A percentile compares a stretch with the other conserved stretches of the same genome.
These are phyloP conservation scores for Peronospora belbahrii DNA, from an alignment of 352 stramenopile genomes.

Conservation along the genomic window DNA sequence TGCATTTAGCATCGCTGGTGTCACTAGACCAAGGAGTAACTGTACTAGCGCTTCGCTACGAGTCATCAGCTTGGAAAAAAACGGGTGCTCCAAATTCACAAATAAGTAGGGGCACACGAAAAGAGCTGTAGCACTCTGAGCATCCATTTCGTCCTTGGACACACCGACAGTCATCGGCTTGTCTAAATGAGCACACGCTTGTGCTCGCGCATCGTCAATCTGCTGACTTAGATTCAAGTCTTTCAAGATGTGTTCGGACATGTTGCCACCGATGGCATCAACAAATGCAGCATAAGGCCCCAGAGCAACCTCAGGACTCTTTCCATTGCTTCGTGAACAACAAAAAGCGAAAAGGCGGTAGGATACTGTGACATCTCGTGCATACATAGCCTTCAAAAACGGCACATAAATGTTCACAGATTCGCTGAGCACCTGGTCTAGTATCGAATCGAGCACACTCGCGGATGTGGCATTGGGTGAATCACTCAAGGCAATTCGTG, in stretches of 20 bases:
- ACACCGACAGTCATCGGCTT: conserved; percentile 17
- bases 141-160: conserved; percentile 53
- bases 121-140: conserved; percentile 49
- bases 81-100: conserved; percentile 51
- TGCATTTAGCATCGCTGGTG: conserved; percentile 45
- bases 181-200: conserved; percentile 51
- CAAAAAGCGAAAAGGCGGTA: conserved; percentile 74
- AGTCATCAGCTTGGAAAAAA: conserved; percentile 47
- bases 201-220: conserved; percentile 63
- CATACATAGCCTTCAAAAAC: conserved; percentile 76
- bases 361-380: conserved; percentile 60
- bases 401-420: conserved; percentile 60
- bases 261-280: conserved; percentile 38
- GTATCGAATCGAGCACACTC: conserved; percentile 67
- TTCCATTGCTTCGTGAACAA: conserved; percentile 43
- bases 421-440: conserved; percentile 75
- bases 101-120: conserved; percentile 67
- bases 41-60: conserved; percentile 65
- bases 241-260: conserved; percentile 51
- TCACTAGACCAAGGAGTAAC: conserved; percentile 53
- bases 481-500: conserved; percentile 54
- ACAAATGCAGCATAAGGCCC: conserved; percentile 61
- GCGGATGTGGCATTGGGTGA: conserved; percentile 55
- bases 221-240: conserved; percentile 68
- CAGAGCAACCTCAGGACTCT: conserved; percentile 49